Evolutionary conservation across 2,329 filamentous ascomycete species (phyloP).

Genomic region (Fusarium buharicum): DNA sequence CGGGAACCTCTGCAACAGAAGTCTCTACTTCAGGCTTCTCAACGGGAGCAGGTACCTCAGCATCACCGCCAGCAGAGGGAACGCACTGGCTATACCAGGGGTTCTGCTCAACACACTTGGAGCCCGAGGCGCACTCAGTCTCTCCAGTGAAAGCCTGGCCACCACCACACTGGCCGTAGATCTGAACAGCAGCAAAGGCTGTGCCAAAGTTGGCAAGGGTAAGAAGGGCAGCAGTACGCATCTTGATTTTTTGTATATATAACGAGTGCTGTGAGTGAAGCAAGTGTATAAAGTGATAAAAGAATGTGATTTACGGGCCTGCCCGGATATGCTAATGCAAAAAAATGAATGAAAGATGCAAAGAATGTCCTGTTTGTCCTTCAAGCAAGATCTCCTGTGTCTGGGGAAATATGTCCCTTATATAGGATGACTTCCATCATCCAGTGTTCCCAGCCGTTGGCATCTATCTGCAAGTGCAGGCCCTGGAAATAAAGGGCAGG

Average conservation of each 20-base stretch:
- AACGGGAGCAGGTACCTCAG: constrained; percentile 2
- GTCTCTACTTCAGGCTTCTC: constrained; percentile 8
- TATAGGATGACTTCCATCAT: constrained; percentile 12
- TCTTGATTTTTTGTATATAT: constrained; percentile 3
- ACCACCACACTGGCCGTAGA: constrained; percentile 34
- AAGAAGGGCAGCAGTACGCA: constrained; percentile 32
- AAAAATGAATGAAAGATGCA: constrained; percentile 25
- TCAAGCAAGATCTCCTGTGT: neutral
- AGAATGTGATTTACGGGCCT: constrained; percentile 25
- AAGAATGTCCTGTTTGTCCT: constrained; percentile 13
- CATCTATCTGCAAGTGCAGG: neutral
- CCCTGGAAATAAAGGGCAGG: constrained; percentile 4
- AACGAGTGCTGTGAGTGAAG: neutral
- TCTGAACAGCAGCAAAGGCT: constrained; percentile 33
- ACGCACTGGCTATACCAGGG: constrained; percentile 41
- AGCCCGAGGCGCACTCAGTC: constrained; percentile 28
- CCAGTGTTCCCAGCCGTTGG: neutral
- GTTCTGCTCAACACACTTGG: constrained; percentile 28
- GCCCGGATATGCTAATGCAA: constrained; percentile 21
- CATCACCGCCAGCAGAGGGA: constrained; percentile 7
- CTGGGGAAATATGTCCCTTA: constrained; percentile 4
- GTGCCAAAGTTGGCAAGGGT: constrained; percentile 35
- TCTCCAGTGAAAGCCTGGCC: constrained; percentile 28
- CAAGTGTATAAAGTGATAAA: constrained; percentile 14
- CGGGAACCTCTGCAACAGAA: neutral